Percentiles rank a stretch among this genome's conserved stretches.
Evolutionary conservation across 2,329 filamentous ascomycete genomes (phyloP).

Genomic region (Metarhizium anisopliae): DNA sequence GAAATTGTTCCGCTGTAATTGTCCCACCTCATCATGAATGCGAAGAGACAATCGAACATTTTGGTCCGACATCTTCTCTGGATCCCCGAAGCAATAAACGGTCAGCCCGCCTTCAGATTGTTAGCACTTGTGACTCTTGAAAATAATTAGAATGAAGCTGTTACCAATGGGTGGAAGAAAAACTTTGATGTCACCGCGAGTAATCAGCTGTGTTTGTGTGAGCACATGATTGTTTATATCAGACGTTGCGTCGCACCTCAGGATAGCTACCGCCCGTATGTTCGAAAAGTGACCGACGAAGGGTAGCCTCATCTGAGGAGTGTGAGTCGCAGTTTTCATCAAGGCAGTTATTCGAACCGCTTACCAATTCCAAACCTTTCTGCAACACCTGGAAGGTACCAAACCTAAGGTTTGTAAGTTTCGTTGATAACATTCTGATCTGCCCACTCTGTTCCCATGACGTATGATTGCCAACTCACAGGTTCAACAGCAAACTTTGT

Average conservation of each 20-base stretch:
- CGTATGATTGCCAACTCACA: constrained; percentile 39
- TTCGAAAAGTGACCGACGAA: constrained; percentile 84
- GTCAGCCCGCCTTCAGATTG: constrained; percentile 61
- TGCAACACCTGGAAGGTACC: constrained; percentile 81
- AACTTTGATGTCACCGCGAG: constrained; percentile 85
- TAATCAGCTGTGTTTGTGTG: constrained; percentile 56
- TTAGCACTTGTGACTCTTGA: not conserved
- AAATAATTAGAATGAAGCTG: not conserved
- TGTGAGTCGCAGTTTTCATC: not conserved
- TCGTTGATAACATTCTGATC: not conserved
- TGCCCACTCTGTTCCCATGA: not conserved
- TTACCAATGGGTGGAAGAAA: constrained; percentile 87
- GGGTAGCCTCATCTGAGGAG: constrained; percentile 63
- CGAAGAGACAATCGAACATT: constrained; percentile 72
- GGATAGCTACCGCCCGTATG: constrained; percentile 94
- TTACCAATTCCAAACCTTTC: constrained; percentile 83
- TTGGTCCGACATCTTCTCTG: constrained; percentile 85
- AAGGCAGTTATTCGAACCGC: constrained; percentile 11
- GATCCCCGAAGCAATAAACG: constrained; percentile 94
- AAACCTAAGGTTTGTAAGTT: constrained; percentile 36
- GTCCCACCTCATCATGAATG: constrained; percentile 57
- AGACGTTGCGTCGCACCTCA: constrained; percentile 41
- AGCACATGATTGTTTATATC: not conserved
- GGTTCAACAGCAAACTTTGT: constrained; percentile 97
- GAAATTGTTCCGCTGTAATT: too few relatives aligned